Conservation (phyloP, 2,329 filamentous ascomycete species). For the Hypomyces rosellus region DNA sequence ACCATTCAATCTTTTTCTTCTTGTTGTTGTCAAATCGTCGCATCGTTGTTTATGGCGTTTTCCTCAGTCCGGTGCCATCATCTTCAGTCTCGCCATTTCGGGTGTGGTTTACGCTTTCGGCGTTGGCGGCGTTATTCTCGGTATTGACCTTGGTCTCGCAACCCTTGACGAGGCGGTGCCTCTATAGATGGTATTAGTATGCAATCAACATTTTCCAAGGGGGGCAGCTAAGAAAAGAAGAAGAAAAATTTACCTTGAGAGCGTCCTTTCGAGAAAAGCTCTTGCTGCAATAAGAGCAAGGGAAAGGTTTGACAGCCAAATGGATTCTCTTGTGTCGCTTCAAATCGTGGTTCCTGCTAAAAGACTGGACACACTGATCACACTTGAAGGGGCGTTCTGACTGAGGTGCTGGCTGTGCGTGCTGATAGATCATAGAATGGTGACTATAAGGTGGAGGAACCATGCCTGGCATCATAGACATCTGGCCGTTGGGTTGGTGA, state of each 20-base stretch:
- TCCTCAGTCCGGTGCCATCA: conserved; percentile 18
- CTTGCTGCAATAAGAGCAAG: conserved; percentile 87
- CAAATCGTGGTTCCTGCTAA: conserved; percentile 92
- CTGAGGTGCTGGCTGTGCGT: conserved; percentile 40
- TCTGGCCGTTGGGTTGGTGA: conserved; percentile 63
- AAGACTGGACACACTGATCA: conserved; percentile 84
- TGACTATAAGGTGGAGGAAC: conserved; percentile 50
- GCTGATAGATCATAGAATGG: conserved; percentile 56
- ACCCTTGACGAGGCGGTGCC: conserved; percentile 59
- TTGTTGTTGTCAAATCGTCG: neutral
- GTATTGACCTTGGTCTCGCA: conserved; percentile 38
- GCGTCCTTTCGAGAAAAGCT: conserved; percentile 96
- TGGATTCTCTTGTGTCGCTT: conserved; percentile 96
- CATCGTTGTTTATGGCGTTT: conserved; percentile 10
- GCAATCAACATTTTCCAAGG: neutral
- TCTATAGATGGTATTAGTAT: conserved; percentile 31
- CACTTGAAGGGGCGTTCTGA: conserved; percentile 92
- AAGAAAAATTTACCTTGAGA: conserved; percentile 65
- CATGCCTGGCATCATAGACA: conserved; percentile 62
- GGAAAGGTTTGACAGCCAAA: conserved; percentile 90
- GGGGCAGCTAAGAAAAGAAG: neutral
- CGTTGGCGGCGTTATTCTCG: conserved; percentile 19
- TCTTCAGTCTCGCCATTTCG: conserved; percentile 19
- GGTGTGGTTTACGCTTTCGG: conserved; percentile 14
- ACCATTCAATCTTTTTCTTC: neutral